A percentile compares a stretch with the other conserved stretches of the same genome.
Evolutionary conservation across 2,329 filamentous ascomycete genomes (phyloP).

Genomic region (Setomelanomma holmii): DNA sequence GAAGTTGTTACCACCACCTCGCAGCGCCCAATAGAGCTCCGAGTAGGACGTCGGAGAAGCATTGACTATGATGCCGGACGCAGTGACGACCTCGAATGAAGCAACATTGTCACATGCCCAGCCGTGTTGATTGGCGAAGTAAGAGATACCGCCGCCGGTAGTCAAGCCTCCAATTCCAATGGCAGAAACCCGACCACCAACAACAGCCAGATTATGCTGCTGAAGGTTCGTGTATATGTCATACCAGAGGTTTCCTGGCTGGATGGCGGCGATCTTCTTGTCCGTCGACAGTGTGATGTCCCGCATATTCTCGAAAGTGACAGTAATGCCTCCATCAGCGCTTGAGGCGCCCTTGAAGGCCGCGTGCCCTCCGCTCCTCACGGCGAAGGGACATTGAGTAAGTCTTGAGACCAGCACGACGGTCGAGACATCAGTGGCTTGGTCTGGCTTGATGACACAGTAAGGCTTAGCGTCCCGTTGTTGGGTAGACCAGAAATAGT

Average conservation of each 20-base stretch:
- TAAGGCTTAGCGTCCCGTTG: slow-evolving; percentile 24
- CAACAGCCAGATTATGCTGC: slow-evolving; percentile 23
- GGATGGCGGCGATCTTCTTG: slow-evolving; percentile 27
- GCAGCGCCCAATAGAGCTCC: slow-evolving; percentile 41
- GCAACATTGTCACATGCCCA: slow-evolving; percentile 36
- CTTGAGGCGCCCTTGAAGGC: slow-evolving; percentile 26
- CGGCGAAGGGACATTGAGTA: slow-evolving; percentile 43
- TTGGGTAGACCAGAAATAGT: slow-evolving; percentile 34
- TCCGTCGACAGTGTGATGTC: slow-evolving; percentile 18
- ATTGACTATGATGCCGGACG: slow-evolving; percentile 11
- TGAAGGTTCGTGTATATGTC: slow-evolving; percentile 37
- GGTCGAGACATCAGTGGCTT: slow-evolving; percentile 25
- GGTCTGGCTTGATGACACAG: slow-evolving; percentile 36
- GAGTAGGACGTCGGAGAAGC: slow-evolving; percentile 27
- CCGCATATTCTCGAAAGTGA: slow-evolving; percentile 28
- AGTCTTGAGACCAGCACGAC: slow-evolving; percentile 18
- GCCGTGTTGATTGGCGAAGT: slow-evolving; percentile 22
- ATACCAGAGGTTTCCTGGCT: slow-evolving; percentile 38
- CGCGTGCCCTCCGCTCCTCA: slow-evolving; percentile 39
- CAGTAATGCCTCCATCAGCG: slow-evolving; percentile 31
- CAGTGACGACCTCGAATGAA: slow-evolving; percentile 31
- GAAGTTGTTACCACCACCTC: slow-evolving; percentile 39
- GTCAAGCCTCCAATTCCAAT: slow-evolving; percentile 17
- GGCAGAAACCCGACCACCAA: slow-evolving; percentile 30
- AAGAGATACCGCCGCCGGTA: slow-evolving; percentile 22